Conservation (phyloP, 164 flowering plant genomes). For the Magnolia sinica region DNA sequence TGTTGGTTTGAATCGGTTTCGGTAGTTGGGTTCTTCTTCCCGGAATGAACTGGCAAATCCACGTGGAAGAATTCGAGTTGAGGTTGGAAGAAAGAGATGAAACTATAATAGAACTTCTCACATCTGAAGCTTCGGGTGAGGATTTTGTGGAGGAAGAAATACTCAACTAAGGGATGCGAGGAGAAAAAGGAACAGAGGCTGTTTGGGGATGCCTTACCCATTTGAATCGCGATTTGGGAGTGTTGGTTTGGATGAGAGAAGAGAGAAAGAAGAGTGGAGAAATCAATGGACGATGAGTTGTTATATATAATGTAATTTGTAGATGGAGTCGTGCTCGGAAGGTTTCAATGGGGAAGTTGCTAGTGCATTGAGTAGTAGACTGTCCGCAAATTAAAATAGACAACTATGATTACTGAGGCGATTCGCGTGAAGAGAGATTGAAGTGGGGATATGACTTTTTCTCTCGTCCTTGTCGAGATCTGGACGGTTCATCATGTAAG, state of each 20-base stretch:
- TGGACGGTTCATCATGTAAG: too few relatives aligned
- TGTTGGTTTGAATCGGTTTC: constrained; percentile 3
- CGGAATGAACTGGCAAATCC: neutral
- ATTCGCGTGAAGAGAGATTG: too few relatives aligned
- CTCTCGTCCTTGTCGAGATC: too few relatives aligned
- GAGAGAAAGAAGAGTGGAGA: neutral
- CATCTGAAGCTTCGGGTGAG: constrained; percentile 6
- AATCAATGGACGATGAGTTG: neutral
- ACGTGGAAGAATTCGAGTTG: neutral
- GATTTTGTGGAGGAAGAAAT: neutral
- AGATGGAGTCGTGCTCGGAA: neutral
- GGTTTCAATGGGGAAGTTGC: too few relatives aligned
- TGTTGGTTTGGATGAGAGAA: neutral
- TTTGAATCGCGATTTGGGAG: neutral
- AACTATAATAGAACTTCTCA: constrained; percentile 14
- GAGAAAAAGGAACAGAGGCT: neutral
- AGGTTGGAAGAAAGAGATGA: constrained; percentile 14
- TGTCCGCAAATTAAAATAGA: too few relatives aligned
- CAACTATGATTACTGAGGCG: too few relatives aligned
- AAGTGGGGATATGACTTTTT: too few relatives aligned
- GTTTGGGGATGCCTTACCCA: neutral
- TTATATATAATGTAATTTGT: neutral
- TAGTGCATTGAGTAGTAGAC: too few relatives aligned
- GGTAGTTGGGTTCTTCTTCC: neutral
- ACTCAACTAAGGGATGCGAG: neutral